A percentile compares a stretch with the other conserved stretches of the same genome.
phyloP scores from a whole-genome alignment of 2,329 filamentous ascomycete species.

The Aspergillus melleus region DNA sequence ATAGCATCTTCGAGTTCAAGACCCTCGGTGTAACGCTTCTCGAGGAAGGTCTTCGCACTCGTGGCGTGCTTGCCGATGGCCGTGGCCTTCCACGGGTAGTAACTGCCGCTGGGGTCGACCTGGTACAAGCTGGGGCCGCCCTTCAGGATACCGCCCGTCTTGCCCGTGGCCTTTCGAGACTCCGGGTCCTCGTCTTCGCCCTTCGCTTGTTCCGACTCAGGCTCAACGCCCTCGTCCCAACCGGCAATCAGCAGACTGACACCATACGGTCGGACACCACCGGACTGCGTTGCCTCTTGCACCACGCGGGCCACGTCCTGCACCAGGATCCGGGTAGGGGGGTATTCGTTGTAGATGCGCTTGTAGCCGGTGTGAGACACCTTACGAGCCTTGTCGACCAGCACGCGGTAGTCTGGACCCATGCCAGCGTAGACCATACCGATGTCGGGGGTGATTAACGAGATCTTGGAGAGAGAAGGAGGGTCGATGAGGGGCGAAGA shows the following conservation, averaged over 20 bases:
- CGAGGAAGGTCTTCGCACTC: conserved; percentile 96
- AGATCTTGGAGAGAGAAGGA: conserved; percentile 93
- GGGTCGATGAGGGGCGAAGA: conserved; percentile 96
- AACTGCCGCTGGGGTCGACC: conserved; percentile 97
- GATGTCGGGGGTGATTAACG: conserved; percentile 96
- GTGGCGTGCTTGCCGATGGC: conserved; percentile 98
- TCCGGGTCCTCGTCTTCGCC: conserved; percentile 62
- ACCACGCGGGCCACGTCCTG: conserved; percentile 97
- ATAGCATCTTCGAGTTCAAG: conserved; percentile 97
- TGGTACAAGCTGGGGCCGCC: conserved; percentile 97
- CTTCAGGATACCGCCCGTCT: conserved; percentile 94
- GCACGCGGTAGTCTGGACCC: conserved; percentile 96
- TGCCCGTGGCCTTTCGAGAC: conserved; percentile 65
- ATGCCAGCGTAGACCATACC: conserved; percentile 99
- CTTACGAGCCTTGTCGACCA: conserved; percentile 97
- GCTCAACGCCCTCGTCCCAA: conserved; percentile 96
- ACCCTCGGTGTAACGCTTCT: conserved; percentile 98
- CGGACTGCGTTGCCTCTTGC: conserved; percentile 98
- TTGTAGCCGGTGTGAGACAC: conserved; percentile 98
- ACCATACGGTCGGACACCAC: conserved; percentile 94
- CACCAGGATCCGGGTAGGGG: conserved; percentile 97
- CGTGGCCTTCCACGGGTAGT: conserved; percentile 99
- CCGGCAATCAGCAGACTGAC: conserved; percentile 94
- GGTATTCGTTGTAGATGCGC: conserved; percentile 99
- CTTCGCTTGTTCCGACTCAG: conserved; percentile 68